Evolutionary conservation across 73 alveolate species (phyloP), one percentile per base, ranked within the genome.

Genomic region (Paramecium caudatum): DNA sequence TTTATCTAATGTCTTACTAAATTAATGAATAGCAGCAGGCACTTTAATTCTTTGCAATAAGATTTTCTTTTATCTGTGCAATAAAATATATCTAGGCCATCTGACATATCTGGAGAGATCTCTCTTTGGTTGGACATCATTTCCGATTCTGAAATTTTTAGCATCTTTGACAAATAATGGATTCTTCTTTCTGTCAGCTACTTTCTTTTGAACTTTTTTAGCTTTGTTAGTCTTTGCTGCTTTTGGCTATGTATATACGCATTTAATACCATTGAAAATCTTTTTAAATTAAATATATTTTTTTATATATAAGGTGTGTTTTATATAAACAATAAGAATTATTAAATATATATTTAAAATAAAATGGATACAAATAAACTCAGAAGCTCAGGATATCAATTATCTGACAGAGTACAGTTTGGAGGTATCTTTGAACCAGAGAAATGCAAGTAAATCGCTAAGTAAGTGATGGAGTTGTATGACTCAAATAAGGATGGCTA

Each of bases 61-160:
- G 91, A 98, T 95, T 93, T 98, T 98, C 98, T 97, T 97, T 96
- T 98, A 98, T 68, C 99, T 94, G 95, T 98, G 98, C 90, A 98
- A 85, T 90, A 96, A 95, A 23, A 98, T 97, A 95, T 98, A 98
- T 95, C 96, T 94, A 43, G 99, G 99, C 98, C 99, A 98, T 92
- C 96, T 98, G 90, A 98, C 99, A 94, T 95, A 98, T 85, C 99
- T 95, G 2, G 80, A 55, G 23, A 55, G 30, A 55, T 55, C 80
- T 55, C 80, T 55, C 95, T 96, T 95, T 90, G 99, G 99, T 92
- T 94, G 98, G 93, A 98, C 94, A 92, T 94, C 99, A 63, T 98
- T 98, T 68, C 99, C 99, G 46, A 97, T 92, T 74, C 99, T 95
- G 92, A 94, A 96, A 96, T 94, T 98, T 69, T 96, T 94, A 68